Evolutionary conservation across 768 basidiomycete species (phyloP).

Genomic region (Myochromella boudieri): DNA sequence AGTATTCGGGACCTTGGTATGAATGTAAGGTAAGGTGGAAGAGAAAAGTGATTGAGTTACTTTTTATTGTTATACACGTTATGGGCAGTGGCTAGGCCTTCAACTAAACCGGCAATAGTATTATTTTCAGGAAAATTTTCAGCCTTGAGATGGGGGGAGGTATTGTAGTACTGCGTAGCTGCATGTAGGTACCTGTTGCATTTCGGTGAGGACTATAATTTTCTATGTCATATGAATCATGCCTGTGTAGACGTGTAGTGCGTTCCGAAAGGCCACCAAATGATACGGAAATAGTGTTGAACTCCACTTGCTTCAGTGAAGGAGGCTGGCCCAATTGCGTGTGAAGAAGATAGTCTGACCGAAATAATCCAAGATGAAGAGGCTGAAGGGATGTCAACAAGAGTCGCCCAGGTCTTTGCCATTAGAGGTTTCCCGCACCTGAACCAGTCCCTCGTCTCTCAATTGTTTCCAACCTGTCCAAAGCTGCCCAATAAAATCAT

Average conservation of each 20-base stretch:
- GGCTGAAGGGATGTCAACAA: conserved; percentile 44
- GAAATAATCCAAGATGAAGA: conserved; percentile 85
- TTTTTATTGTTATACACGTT: conserved; percentile 58
- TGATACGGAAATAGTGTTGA: conserved; percentile 94
- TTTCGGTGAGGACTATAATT: not conserved
- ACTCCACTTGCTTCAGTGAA: conserved; percentile 91
- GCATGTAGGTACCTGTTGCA: conserved; percentile 60
- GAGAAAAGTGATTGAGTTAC: conserved; percentile 31
- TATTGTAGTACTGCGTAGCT: conserved; percentile 65
- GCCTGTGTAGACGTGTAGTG: conserved; percentile 77
- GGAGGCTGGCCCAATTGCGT: conserved; percentile 34
- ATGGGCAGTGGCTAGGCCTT: conserved; percentile 81
- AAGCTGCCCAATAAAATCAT: conserved; percentile 81
- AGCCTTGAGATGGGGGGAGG: conserved; percentile 49
- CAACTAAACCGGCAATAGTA: conserved; percentile 65
- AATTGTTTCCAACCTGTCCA: conserved; percentile 86
- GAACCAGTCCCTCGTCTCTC: conserved; percentile 56
- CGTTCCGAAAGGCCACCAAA: conserved; percentile 80
- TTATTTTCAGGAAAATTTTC: conserved; percentile 73
- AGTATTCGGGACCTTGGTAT: conserved; percentile 54
- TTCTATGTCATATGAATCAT: conserved; percentile 8
- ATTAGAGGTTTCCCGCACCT: conserved; percentile 30
- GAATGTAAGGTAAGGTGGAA: not conserved
- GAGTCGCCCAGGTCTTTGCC: conserved; percentile 1
- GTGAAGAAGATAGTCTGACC: conserved; percentile 94